Evolutionary conservation across 2,329 filamentous ascomycete species (phyloP).

Genomic region (Hysterium pulicare): DNA sequence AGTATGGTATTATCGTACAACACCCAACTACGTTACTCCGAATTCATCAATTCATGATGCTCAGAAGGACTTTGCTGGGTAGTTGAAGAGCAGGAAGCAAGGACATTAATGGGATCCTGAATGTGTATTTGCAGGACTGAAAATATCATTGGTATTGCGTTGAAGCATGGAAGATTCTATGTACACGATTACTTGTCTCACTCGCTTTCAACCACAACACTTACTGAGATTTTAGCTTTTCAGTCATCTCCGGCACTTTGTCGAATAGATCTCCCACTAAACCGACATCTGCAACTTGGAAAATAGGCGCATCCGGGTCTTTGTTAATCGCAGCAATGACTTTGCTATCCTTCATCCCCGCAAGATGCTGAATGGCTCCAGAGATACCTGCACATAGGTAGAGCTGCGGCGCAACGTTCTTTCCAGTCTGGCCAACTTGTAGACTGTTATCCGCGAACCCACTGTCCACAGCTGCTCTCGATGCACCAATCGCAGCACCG

Average conservation of each 20-base stretch:
- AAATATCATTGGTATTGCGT: slow-evolving; percentile 7
- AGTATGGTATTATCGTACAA: no score
- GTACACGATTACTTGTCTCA: slow-evolving; percentile 2
- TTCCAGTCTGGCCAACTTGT: slow-evolving; percentile 97
- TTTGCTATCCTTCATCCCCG: slow-evolving; percentile 99
- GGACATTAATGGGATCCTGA: no score
- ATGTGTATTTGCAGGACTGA: no score
- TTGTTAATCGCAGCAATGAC: slow-evolving; percentile 99
- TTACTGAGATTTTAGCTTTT: slow-evolving; percentile 71
- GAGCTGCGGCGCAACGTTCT: slow-evolving; percentile 94
- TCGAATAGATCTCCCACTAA: slow-evolving; percentile 94
- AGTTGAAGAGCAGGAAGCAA: no score
- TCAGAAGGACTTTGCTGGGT: no score
- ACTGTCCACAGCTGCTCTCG: slow-evolving; percentile 90
- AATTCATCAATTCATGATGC: no score
- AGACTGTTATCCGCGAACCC: slow-evolving; percentile 98
- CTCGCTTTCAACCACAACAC: background rate
- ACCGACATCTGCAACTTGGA: slow-evolving; percentile 95
- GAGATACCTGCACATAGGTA: slow-evolving; percentile 96
- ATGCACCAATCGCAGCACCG: slow-evolving; percentile 93
- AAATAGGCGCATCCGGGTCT: slow-evolving; percentile 93
- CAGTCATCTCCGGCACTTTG: slow-evolving; percentile 90
- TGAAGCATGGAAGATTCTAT: slow-evolving; percentile 16
- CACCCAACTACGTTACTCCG: no score
- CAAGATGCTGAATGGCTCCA: slow-evolving; percentile 95